phyloP scores from a whole-genome alignment of 2,329 filamentous ascomycete genomes.

The Fusarium phyllophilum region DNA sequence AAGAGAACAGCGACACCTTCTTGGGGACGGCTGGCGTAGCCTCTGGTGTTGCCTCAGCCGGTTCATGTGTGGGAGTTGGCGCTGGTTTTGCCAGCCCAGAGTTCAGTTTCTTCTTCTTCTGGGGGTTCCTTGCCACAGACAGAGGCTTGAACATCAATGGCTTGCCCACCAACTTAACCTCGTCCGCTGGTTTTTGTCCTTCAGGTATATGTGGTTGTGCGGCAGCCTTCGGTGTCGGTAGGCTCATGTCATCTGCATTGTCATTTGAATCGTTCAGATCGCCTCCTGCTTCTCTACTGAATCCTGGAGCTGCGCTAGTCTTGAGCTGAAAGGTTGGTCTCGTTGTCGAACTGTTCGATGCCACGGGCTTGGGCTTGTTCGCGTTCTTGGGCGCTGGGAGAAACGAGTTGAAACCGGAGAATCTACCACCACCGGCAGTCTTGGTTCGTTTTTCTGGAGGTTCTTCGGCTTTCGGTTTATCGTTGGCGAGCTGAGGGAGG shows the following conservation, averaged over 20 bases:
- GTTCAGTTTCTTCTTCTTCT: slow-evolving; percentile 70
- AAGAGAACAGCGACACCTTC: slow-evolving; percentile 76
- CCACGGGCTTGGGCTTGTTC: slow-evolving; percentile 47
- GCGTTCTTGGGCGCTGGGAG: slow-evolving; percentile 83
- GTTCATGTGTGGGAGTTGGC: slow-evolving; percentile 11
- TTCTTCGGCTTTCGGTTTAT: slow-evolving; percentile 45
- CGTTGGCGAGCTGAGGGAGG: slow-evolving; percentile 67
- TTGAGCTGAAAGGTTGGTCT: slow-evolving; percentile 71
- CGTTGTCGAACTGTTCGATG: slow-evolving; percentile 28
- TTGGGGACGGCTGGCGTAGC: slow-evolving; percentile 50
- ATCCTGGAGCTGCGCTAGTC: slow-evolving; percentile 85
- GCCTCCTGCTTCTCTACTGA: slow-evolving; percentile 67
- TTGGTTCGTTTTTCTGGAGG: slow-evolving; percentile 77
- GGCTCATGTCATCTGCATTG: slow-evolving; percentile 41
- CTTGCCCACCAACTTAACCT: slow-evolving; percentile 78
- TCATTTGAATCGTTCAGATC: slow-evolving; percentile 34
- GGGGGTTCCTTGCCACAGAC: slow-evolving; percentile 80
- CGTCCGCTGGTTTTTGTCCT: slow-evolving; percentile 68
- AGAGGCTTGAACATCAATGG: slow-evolving; percentile 89
- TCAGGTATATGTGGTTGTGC: slow-evolving; percentile 62
- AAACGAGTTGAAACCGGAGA: slow-evolving; percentile 86
- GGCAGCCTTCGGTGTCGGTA: slow-evolving; percentile 55
- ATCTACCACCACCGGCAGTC: slow-evolving; percentile 66
- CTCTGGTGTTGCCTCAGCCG: slow-evolving; percentile 20
- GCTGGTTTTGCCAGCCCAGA: slow-evolving; percentile 23